Evolutionary conservation across 257 asterid genomes (phyloP), one percentile per base, ranked within the genome.

Genomic region (Ajuga chamaepitys): DNA sequence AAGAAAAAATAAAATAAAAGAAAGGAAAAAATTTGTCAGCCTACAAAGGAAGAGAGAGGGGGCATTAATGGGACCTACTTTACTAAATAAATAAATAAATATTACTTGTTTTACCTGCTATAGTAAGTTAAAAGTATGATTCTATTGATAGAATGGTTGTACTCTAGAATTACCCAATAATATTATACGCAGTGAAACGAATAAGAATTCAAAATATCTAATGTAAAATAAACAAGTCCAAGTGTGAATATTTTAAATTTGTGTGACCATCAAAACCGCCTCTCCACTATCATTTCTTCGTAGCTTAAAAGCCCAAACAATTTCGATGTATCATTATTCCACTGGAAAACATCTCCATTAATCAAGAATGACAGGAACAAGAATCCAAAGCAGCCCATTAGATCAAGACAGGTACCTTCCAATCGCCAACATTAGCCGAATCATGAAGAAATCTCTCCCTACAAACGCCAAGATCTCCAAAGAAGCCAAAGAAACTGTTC

Each of bases 391-490:
- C 63, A 75, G 75, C 48, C 63, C 67, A 7, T 37, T 45, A 13
- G 78, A 80, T 5, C 84, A 61, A 32, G 89, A 83, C n/a, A 67
- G 66, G 14, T 67, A 64, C 75, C 78, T 83, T 5, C 89, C 89
- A 0, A 81, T 78, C 63, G 87, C 89, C 1, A 84, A 84, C 66
- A 81, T 84, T 1, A 66, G 85, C 47, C 74, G 89, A 14, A 84
- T 84, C 70, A 84, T 84, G 89, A 84, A 84, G 53, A 81, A 74
- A 81, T 67, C 83, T 2, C 87, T 84, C n/a, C 87, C 89, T 6
- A 47, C 85, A 5, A 84, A 81, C 52, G 89, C 89, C 6, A 81
- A 84, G n/a, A 81, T 81, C 68, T 84, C 89, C 5, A 84, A 84
- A 62, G 89, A 84, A 58, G 85, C 87, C 0, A 84, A 81, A 55